phyloP scores from a whole-genome alignment of 164 flowering plant species.

The Aristolochia californica region DNA sequence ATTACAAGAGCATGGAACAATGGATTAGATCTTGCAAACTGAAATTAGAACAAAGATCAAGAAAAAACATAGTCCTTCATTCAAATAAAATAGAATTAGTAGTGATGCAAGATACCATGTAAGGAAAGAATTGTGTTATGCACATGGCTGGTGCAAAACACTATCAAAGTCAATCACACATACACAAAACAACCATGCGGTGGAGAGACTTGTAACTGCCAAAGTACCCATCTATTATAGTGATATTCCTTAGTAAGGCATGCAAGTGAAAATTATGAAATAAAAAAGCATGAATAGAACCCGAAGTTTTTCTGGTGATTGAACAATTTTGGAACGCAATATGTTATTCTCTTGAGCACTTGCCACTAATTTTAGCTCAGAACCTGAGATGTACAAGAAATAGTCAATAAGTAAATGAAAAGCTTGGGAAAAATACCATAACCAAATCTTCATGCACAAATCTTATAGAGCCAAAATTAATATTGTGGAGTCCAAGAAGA shows the following conservation, averaged over 20 bases:
- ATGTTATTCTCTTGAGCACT: constrained; percentile 74
- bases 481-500: no score
- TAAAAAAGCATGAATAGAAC: constrained; percentile 17
- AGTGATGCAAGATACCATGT: no score
- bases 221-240: not conserved
- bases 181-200: not conserved
- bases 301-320: constrained; percentile 93
- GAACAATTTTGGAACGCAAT: constrained; percentile 73
- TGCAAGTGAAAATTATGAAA: not conserved
- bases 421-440: not conserved
- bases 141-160: no score
- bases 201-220: not conserved
- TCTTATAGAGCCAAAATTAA: no score
- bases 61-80: no score
- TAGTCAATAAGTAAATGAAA: not conserved
- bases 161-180: no score
- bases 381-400: constrained; percentile 51
- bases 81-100: no score
- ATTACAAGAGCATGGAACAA: no score
- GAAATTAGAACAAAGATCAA: no score
- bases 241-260: not conserved
- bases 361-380: constrained; percentile 63
- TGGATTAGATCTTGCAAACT: no score
- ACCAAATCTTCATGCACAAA: no score
- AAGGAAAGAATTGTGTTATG: no score